Conservation (phyloP, 2,329 filamentous ascomycete genomes). For the Beauveria medogensis region DNA sequence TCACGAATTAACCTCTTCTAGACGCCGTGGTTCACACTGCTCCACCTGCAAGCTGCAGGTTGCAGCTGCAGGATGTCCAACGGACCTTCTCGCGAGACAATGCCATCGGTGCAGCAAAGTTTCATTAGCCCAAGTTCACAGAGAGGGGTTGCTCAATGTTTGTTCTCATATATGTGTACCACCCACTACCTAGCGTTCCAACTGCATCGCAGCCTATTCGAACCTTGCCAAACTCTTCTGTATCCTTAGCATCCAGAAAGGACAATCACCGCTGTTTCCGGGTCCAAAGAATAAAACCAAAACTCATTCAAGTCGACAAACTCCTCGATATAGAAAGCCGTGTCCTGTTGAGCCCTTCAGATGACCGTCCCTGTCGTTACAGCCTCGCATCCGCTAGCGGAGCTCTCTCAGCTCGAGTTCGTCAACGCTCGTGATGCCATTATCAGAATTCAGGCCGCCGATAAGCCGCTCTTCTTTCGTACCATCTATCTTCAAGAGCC, state of each 20-base stretch:
- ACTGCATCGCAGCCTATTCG: not conserved
- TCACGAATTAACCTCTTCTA: not conserved
- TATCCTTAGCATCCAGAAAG: not conserved
- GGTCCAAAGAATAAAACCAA: not conserved
- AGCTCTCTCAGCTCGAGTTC: constrained; percentile 43
- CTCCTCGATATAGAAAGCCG: not conserved
- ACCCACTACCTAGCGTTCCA: not conserved
- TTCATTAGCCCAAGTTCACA: too few species aligned
- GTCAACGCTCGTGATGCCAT: constrained; percentile 36
- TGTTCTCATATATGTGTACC: not conserved
- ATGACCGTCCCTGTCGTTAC: constrained; percentile 2
- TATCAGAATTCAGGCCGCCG: constrained; percentile 23
- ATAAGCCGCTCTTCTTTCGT: constrained; percentile 36
- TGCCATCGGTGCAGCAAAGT: not conserved
- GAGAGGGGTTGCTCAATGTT: not conserved
- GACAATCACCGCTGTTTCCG: not conserved
- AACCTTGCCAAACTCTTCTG: not conserved
- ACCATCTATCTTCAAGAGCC: constrained; percentile 57
- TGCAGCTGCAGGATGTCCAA: not conserved
- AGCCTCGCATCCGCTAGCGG: constrained; percentile 37
- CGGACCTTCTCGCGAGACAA: not conserved
- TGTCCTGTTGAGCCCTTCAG: not conserved
- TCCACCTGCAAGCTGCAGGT: not conserved
- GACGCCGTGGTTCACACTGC: not conserved
- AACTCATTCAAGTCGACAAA: not conserved